Evolutionary conservation across 805 yeast species (phyloP), one percentile per base, ranked within the genome.

Genomic region (Teunomyces panamensis): DNA sequence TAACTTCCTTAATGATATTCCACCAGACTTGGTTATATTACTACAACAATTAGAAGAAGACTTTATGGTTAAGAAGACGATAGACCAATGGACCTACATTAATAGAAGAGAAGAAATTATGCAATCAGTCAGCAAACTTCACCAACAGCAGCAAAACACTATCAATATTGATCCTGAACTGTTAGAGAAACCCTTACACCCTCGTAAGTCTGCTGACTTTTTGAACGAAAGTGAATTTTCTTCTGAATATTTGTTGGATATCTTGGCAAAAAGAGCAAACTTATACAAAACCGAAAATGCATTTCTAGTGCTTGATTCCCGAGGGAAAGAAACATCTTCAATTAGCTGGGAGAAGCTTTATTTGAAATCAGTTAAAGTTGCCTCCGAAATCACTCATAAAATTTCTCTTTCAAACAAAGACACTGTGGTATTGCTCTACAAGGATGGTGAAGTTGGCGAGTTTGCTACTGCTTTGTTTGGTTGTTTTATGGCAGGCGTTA

Each of bases 281-380:
- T 68, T 80, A 3, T 83, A 83, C 52, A 81, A 80, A 45, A 33
- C 64, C 1, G 90, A 87, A 47, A 71, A 75, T 8, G 97, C 97
- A 0, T 74, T 92, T 35, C 67, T 84, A 39, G 78, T 83, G 1
- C 70, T 94, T 10, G 96, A 90, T 60, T 61, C 77, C 3, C 86
- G 80, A 55, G 97, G 97, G 5, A 91, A 89, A 61, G 97, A 91
- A 58, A 72, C 79, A 0, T 74, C 74, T 30, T 69, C 86, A 0
- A 85, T 92, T 10, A 75, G 92, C 1, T 94, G 99, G 99, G 97
- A 89, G 49, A 90, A 89, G 60, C 72, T 94, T 11, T 87, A 89
- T 53, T 64, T 84, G 35, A 80, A 85, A 56, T 86, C 97, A 0
- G 96, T 89, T 60, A 89, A 87, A 58, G 84, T 94, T 7, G 96